Evolutionary conservation across 345 rosid species (phyloP), one percentile per base, ranked within the genome.

Genomic region (Corchorus olitorius): DNA sequence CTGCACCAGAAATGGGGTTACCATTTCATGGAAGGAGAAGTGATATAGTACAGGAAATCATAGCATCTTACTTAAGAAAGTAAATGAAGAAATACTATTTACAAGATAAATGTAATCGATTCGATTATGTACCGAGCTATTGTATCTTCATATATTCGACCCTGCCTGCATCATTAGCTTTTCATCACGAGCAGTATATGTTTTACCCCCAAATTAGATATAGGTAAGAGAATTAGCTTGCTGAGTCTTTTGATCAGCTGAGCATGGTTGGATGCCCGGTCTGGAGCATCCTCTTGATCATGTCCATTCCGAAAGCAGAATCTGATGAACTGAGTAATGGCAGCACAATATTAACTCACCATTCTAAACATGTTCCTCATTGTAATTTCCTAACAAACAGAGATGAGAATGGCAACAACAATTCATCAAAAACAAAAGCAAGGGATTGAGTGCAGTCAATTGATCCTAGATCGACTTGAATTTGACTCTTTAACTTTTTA

Each of bases 231-330:
- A 48, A 45, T 19, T 53, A 49, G 20, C 43, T 49, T 48, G 49
- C 59, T 33, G 2, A 11, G 70, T 74, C 60, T 14, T n/a, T 49
- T 33, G 46, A 81, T 90, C 84, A 96, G 83, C 91, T 87, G 74
- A 93, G 93, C 97, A 96, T 91, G 13, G 94, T 89, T 13, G 99
- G 99, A 83, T 92, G 98, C 50, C 98, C 97, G 5, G 93, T 88
- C 78, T 96, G 98, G 33, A 96, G 91, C 94, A 96, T 93, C 83
- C 94, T 89, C 92, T 93, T 96, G 54, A 92, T 8, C 90, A 93
- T 88, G 79, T 93, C 97, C 95, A 93, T 93, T 76, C 98, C 97
- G 81, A 96, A 96, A 7, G 97, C 86, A 49, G 99, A 96, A 81
- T 96, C 99, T 8, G 98, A 92, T 66, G 98, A 92, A 76, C 99